phyloP scores from a whole-genome alignment of 257 asterid species.

The Plantago elongata region DNA sequence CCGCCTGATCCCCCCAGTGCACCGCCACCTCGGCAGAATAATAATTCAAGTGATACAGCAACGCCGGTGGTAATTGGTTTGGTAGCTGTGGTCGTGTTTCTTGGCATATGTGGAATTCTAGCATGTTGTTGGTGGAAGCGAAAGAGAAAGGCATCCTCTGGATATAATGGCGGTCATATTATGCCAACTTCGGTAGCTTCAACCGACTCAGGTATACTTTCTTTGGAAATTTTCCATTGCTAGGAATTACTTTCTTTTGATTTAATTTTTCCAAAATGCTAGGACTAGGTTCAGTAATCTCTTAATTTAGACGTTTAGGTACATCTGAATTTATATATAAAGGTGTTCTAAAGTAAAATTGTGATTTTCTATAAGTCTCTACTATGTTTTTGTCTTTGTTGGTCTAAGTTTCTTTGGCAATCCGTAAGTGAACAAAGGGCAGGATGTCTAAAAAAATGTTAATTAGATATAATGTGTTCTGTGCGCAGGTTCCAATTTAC shows the following conservation, averaged over 20 bases:
- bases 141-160: constrained; percentile 51
- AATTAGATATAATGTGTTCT: constrained; percentile 19
- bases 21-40: constrained; percentile 38
- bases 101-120: constrained; percentile 44
- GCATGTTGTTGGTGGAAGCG: constrained; percentile 54
- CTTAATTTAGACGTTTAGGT: too few relatives aligned
- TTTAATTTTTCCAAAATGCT: too few relatives aligned
- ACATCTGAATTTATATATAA: too few relatives aligned
- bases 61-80: constrained; percentile 42
- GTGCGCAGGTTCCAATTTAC: constrained; percentile 53
- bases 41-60: constrained; percentile 35
- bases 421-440: too few relatives aligned
- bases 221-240: too few relatives aligned
- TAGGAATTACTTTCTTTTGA: too few relatives aligned
- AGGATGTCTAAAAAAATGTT: not conserved
- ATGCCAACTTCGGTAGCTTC: constrained; percentile 57
- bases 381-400: too few relatives aligned
- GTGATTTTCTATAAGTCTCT: too few relatives aligned
- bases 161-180: constrained; percentile 43
- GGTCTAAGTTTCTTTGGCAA: too few relatives aligned
- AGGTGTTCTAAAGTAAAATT: too few relatives aligned
- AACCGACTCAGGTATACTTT: constrained; percentile 47
- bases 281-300: too few relatives aligned
- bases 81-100: constrained; percentile 36
- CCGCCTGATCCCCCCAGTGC: constrained; percentile 29